Evolutionary conservation across 2,329 filamentous ascomycete species (phyloP), one percentile per base, ranked within the genome.

Genomic region (Colletotrichum truncatum): DNA sequence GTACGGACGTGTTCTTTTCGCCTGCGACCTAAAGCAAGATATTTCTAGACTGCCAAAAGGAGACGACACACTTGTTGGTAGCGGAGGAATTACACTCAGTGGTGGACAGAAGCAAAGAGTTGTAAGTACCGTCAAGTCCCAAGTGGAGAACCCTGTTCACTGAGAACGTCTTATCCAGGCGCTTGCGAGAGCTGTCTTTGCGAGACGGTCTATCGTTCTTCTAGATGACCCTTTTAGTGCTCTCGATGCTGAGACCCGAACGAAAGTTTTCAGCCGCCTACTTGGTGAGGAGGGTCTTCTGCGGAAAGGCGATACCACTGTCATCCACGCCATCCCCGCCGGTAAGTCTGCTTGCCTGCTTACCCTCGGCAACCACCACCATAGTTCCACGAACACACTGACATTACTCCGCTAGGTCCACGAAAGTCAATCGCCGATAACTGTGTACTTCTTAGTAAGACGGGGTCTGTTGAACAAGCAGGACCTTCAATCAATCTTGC

Each of bases 1-100:
- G 70, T 79, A 81, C 1, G 23, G 75, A 1, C 63, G 72, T 9
- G 74, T 76, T 3, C 3, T 71, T 18, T 36, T 48, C n/a, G 65
- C 67, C 2, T 71, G 68, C 26, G 67, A 56, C 23, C 18, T 71
- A 4, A 41, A 45, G 4, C 16, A 66, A 9, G 69, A 71, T 36
- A 43, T 71, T 21, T 16, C 45, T 1, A 14, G 39, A n/a, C 60
- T 75, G 11, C 67, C 69, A 3, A 56, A 70, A 12, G 70, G 16
- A 30, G 69, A 58, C 6, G 34, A 25, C n/a, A 63, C 52, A 8
- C 48, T 43, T 4, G 39, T 69, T 58, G 49, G 61, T 32, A 70
- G 64, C 28, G 55, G 67, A n/a, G 66, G 63, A 16, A 43, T 68
- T 10, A 60, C 67, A 34, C 51, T 70, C 56, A 67, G 68, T 67